Base-by-base conservation (phyloP, 352 stramenopile species). In the Globisporangium irregulare region DNA sequence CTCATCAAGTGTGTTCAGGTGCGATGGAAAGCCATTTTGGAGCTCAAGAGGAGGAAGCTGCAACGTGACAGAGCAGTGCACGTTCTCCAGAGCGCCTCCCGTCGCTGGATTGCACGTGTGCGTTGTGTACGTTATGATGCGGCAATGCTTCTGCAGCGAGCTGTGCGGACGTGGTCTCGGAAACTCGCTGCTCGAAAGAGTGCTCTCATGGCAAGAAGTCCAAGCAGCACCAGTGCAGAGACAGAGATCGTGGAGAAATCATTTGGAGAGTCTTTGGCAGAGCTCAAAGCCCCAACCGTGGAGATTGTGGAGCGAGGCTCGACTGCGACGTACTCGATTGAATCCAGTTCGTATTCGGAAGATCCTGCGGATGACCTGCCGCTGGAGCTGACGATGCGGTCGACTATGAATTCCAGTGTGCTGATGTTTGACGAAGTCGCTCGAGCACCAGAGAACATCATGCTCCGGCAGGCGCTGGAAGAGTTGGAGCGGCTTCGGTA, bases 401-500 rank as follows among this genome's bases (percentile, higher is more conserved):
- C 66, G n/a, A 59, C 32, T 14, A 54, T 50, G 27, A 66, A 57
- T 18, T 56, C 57, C 1, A 73, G 55, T 38, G 0, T 53, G 1
- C 20, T 59, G 15, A 34, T 57, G 20, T 73, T 62, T 24, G 68
- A 73, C 7, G 68, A 68, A 62, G 68, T 67, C 27, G 66, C 66
- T 24, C 66, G 66, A n/a, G 59, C 66, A 3, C 66, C 66, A 14
- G 68, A 68, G 20, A 73, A 69, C 25, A 62, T 56, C 29, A 69
- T 83, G 79, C 68, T 87, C 3, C 76, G 78, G 14, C 80, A 80
- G 34, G 83, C 81, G 20, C 64, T 90, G 1, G 74, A 62, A 24
- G 83, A 90, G 56, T 59, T 91, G 22, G 81, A 91, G 41, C 68
- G 77, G 15, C 77, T 91, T 51, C 80, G 83, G 62, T 72, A 76